Evolutionary conservation across 192 early-diverging fungal genomes (phyloP).

Genomic region (Coemansia sp.): DNA sequence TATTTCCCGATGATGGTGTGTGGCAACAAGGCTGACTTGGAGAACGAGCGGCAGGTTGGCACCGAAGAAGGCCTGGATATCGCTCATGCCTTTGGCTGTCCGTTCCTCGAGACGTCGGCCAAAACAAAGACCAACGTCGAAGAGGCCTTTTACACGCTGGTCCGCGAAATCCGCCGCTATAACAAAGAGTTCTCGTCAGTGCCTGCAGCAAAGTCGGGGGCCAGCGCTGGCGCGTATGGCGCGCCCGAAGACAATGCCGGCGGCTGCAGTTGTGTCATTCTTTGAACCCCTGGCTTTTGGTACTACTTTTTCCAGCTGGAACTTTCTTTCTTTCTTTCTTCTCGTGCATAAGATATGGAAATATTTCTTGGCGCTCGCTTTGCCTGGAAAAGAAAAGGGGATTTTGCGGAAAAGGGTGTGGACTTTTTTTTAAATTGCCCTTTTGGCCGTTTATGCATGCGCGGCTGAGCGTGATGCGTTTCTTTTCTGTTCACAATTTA

Average conservation of each 20-base stretch:
- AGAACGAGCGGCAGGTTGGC: slow-evolving; percentile 79
- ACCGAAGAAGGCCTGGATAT: slow-evolving; percentile 79
- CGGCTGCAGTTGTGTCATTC: slow-evolving; percentile 63
- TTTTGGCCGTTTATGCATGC: too few relatives aligned
- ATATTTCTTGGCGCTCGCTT: slow-evolving; percentile 2
- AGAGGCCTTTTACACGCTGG: slow-evolving; percentile 84
- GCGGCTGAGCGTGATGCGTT: not conserved
- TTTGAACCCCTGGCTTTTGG: slow-evolving; percentile 41
- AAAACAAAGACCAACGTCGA: slow-evolving; percentile 89
- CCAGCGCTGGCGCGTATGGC: slow-evolving; percentile 27
- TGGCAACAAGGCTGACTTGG: slow-evolving; percentile 92
- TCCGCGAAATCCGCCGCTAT: slow-evolving; percentile 80
- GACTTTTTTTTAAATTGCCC: too few relatives aligned
- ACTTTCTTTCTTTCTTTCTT: not conserved
- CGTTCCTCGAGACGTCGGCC: slow-evolving; percentile 87
- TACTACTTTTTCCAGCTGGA: not conserved
- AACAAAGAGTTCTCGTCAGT: slow-evolving; percentile 66
- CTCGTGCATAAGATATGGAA: not conserved
- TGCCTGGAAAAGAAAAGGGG: not conserved
- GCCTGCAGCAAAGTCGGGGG: slow-evolving; percentile 31
- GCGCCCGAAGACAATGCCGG: slow-evolving; percentile 37
- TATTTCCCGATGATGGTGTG: slow-evolving; percentile 87
- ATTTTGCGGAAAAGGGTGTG: not conserved
- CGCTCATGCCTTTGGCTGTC: slow-evolving; percentile 71
- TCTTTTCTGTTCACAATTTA: not conserved